phyloP scores from a whole-genome alignment of 768 basidiomycete genomes.

The Cystobasidium ongulense region DNA sequence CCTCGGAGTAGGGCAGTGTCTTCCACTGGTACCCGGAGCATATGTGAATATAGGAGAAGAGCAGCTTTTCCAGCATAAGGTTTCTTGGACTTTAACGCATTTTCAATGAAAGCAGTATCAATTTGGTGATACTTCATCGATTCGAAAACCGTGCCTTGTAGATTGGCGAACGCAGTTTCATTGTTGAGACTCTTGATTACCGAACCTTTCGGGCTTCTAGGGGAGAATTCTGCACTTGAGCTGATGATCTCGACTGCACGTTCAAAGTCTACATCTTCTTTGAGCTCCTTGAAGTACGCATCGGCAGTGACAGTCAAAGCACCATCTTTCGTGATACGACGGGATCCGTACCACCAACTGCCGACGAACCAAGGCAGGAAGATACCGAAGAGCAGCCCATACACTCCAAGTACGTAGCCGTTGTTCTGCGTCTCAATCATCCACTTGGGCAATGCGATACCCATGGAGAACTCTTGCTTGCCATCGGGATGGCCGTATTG shows the following conservation, averaged over 20 bases:
- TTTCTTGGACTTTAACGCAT: constrained; percentile 32
- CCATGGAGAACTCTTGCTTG: constrained; percentile 85
- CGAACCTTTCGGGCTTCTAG: constrained; percentile 40
- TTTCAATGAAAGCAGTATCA: neutral
- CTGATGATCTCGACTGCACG: constrained; percentile 67
- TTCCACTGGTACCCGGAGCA: constrained; percentile 59
- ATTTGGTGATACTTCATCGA: constrained; percentile 14
- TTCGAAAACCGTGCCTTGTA: constrained; percentile 38
- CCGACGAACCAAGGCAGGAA: constrained; percentile 75
- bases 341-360: constrained; percentile 93
- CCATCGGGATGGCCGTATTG: constrained; percentile 92
- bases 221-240: constrained; percentile 45
- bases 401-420: constrained; percentile 77
- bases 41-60: constrained; percentile 72
- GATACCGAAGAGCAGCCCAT: constrained; percentile 79
- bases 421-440: constrained; percentile 85
- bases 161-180: constrained; percentile 44
- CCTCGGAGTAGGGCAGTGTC: constrained; percentile 56
- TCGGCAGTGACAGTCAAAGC: constrained; percentile 72
- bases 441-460: constrained; percentile 90
- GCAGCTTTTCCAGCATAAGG: constrained; percentile 52
- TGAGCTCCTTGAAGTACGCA: constrained; percentile 75
- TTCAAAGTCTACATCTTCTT: constrained; percentile 65
- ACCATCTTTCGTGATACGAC: constrained; percentile 84
- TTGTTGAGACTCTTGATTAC: constrained; percentile 53